Evolutionary conservation across 805 yeast genomes (phyloP).

Genomic region (Suhomyces faveliae): DNA sequence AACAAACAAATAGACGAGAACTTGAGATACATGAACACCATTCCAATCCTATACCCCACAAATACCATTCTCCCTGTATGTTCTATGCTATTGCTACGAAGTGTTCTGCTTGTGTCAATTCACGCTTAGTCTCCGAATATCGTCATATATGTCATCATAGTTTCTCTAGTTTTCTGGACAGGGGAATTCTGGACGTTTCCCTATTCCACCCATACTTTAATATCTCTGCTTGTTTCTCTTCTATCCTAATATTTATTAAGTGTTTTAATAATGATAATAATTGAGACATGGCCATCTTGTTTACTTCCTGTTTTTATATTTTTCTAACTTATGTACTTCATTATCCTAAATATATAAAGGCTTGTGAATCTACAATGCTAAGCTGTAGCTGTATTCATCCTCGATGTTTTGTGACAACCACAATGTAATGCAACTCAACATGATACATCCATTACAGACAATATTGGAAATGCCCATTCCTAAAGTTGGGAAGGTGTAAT

Average conservation of each 20-base stretch:
- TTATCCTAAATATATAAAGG: neutral
- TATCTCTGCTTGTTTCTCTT: neutral
- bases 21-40: neutral
- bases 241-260: conserved; percentile 1
- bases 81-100: neutral
- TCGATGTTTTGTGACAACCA: conserved; percentile 97
- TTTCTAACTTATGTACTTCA: conserved; percentile 3
- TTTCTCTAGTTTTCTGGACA: neutral
- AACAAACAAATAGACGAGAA: conserved; percentile 1
- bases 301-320: neutral
- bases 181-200: conserved; percentile 1
- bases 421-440: conserved; percentile 83
- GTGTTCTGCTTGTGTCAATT: neutral
- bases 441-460: conserved; percentile 69
- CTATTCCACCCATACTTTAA: neutral
- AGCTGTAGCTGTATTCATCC: conserved; percentile 91
- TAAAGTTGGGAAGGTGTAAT: conserved; percentile 79
- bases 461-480: conserved; percentile 95
- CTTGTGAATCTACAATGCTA: conserved; percentile 59
- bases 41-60: neutral
- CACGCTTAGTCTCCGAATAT: neutral
- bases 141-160: conserved; percentile 1
- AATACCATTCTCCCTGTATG: neutral
- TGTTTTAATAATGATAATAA: neutral
- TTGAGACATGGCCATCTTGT: neutral